phyloP scores from a whole-genome alignment of 129 eudicot genomes.

The Logfia minima region DNA sequence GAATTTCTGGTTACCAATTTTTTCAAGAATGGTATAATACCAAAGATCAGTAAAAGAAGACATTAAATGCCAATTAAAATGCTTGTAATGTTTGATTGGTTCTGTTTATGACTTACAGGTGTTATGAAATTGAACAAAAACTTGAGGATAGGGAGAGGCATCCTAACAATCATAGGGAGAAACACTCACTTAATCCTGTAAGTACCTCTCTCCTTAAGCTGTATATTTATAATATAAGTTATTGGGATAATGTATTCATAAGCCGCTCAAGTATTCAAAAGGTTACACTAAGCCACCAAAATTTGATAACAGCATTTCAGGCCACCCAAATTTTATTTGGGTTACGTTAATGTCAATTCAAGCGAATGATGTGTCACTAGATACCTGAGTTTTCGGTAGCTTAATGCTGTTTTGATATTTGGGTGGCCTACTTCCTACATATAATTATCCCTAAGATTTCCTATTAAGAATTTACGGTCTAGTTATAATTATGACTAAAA shows the following conservation, averaged over 20 bases:
- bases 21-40: not conserved
- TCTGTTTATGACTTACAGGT: constrained; percentile 46
- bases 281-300: too few species aligned
- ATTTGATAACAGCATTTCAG: too few species aligned
- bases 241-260: not conserved
- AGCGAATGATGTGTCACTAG: too few species aligned
- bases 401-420: too few species aligned
- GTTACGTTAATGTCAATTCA: too few species aligned
- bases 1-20: not conserved
- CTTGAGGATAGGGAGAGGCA: constrained; percentile 84
- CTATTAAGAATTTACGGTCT: not conserved
- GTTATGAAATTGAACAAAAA: constrained; percentile 73
- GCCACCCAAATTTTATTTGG: too few species aligned
- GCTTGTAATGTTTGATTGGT: constrained; percentile 13
- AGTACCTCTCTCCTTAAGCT: constrained; percentile 21
- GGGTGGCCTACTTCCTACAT: too few species aligned
- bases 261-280: too few species aligned
- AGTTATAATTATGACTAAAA: constrained; percentile 4
- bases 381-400: too few species aligned
- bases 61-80: not conserved
- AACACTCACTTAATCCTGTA: constrained; percentile 64
- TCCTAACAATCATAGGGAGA: constrained; percentile 76
- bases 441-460: not conserved
- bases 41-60: not conserved
- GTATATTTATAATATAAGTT: not conserved